Evolutionary conservation across 257 asterid species (phyloP).

Genomic region (Lavandula angustifolia): DNA sequence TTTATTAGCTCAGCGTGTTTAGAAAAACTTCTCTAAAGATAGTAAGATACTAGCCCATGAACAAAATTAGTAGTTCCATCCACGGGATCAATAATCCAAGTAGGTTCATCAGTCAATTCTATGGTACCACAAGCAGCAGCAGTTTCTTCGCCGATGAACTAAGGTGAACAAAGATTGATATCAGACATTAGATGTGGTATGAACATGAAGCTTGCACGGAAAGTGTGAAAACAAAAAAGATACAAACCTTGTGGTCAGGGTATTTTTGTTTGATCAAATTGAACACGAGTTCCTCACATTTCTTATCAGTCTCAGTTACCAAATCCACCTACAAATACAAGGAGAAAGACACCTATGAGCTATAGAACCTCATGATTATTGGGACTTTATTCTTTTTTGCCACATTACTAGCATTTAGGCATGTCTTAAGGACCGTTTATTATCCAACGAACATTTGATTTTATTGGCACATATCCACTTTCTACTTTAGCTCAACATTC

Average conservation of each 20-base stretch:
- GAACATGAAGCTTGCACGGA: not conserved
- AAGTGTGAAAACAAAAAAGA: slow-evolving; percentile 8
- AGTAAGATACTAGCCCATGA: slow-evolving; percentile 62
- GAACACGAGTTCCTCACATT: slow-evolving; percentile 80
- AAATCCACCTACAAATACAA: slow-evolving; percentile 65
- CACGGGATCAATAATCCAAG: slow-evolving; percentile 96
- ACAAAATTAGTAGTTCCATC: slow-evolving; percentile 98
- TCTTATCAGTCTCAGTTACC: slow-evolving; percentile 95
- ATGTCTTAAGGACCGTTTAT: not conserved
- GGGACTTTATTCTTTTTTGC: not conserved
- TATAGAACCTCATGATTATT: not conserved
- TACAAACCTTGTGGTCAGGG: slow-evolving; percentile 74
- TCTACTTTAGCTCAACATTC: not conserved
- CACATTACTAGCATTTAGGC: not conserved
- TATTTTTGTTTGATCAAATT: slow-evolving; percentile 52
- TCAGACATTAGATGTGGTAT: slow-evolving; percentile 9
- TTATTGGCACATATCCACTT: not conserved
- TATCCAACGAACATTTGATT: not conserved
- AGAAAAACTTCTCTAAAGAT: not conserved
- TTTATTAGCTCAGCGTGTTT: slow-evolving; percentile 21
- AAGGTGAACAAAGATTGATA: slow-evolving; percentile 15
- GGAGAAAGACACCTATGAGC: not conserved
- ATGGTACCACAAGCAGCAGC: slow-evolving; percentile 74
- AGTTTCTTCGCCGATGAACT: slow-evolving; percentile 98
- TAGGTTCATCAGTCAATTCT: slow-evolving; percentile 84